Conservation (phyloP, 2,329 filamentous ascomycete genomes). For the Penicillium sp. region DNA sequence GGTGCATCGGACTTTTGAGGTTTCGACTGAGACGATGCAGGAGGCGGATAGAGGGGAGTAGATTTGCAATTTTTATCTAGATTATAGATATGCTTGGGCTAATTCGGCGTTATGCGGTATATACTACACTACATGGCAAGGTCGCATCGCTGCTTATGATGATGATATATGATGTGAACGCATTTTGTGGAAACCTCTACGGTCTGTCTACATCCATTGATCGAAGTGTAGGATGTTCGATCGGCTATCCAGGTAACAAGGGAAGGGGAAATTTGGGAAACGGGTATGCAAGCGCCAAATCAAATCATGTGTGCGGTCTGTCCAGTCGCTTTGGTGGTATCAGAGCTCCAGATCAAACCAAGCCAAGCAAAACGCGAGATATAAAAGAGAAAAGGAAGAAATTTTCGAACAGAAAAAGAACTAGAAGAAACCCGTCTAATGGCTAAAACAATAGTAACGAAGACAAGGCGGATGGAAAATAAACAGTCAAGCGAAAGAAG, state of each 20-base stretch:
- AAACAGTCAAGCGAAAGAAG: slow-evolving; percentile 21
- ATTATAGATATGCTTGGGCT: background rate
- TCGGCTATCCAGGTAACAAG: background rate
- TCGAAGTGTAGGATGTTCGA: background rate
- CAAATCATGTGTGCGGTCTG: slow-evolving; percentile 4
- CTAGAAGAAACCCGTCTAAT: slow-evolving; percentile 11
- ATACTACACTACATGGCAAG: background rate
- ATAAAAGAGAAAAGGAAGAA: slow-evolving; percentile 22
- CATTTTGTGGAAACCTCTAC: slow-evolving; percentile 4
- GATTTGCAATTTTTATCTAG: background rate
- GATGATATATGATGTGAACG: background rate
- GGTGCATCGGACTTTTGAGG: slow-evolving; percentile 9
- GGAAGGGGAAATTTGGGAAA: background rate
- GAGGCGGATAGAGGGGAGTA: background rate
- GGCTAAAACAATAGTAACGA: slow-evolving; percentile 24
- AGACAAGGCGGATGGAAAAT: slow-evolving; percentile 21
- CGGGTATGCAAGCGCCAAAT: slow-evolving; percentile 12
- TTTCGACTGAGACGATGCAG: background rate
- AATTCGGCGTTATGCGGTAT: background rate
- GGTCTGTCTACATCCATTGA: slow-evolving; percentile 5
- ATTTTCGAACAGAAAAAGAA: background rate
- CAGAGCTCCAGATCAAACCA: slow-evolving; percentile 16
- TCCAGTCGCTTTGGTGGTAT: slow-evolving; percentile 8
- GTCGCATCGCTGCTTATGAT: background rate
- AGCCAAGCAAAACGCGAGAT: slow-evolving; percentile 6